These are phyloP conservation scores for Darksidea phi DNA, from an alignment of 495 filamentous ascomycete species.

Conservation along the genomic window DNA sequence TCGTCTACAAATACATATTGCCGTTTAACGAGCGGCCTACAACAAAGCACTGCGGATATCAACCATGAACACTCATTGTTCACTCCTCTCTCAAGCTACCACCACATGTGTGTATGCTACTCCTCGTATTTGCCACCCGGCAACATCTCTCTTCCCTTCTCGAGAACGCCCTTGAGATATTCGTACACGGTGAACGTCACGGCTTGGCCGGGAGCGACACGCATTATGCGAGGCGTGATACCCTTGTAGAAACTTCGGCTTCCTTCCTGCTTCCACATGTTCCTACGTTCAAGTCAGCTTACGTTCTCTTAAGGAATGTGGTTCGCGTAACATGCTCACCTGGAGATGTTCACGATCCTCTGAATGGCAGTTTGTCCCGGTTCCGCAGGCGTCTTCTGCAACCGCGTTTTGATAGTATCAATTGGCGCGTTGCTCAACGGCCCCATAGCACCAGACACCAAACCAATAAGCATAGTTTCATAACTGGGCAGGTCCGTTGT, in stretches of 20 bases:
- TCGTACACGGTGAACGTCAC: constrained; percentile 99
- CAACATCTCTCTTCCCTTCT: constrained; percentile 65
- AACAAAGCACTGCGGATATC: constrained; percentile 4
- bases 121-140: constrained; percentile 74
- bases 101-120: constrained; percentile 41
- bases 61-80: not conserved
- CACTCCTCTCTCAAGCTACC: not conserved
- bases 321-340: constrained; percentile 14
- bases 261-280: constrained; percentile 98
- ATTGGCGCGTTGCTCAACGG: constrained; percentile 96
- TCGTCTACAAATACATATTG: too few species aligned
- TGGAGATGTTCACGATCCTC: constrained; percentile 72
- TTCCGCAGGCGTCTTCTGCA: constrained; percentile 86
- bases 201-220: constrained; percentile 94
- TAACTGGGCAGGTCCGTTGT: constrained; percentile 70
- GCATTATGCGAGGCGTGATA: constrained; percentile 96
- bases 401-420: constrained; percentile 96
- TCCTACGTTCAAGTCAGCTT: constrained; percentile 43
- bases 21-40: too few species aligned
- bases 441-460: constrained; percentile 91
- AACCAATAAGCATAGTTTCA: constrained; percentile 86
- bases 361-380: constrained; percentile 74
- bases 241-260: constrained; percentile 96
- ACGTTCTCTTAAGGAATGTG: not conserved
- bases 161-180: constrained; percentile 78